Percentiles rank a stretch among this genome's conserved stretches.
Evolutionary conservation across 2,329 filamentous ascomycete genomes (phyloP).

Genomic region (Podosphaera leucotricha): DNA sequence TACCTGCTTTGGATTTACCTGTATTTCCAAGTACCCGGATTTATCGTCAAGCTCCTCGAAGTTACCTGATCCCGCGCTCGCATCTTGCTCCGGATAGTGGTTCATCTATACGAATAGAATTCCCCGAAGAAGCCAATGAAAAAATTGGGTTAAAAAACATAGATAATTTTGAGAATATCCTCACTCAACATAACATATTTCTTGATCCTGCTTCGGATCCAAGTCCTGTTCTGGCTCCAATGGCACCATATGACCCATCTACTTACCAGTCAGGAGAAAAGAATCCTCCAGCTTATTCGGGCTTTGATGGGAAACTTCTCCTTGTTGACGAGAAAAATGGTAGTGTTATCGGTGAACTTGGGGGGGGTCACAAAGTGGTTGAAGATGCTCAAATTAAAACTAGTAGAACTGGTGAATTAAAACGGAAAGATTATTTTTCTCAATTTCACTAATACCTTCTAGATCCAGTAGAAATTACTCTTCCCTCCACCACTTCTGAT

Average conservation of each 20-base stretch:
- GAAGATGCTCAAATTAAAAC: conserved; percentile 54
- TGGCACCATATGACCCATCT: conserved; percentile 48
- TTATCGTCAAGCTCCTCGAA: conserved; percentile 80
- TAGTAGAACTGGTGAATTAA: conserved; percentile 64
- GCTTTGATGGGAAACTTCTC: conserved; percentile 55
- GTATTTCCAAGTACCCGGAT: conserved; percentile 91
- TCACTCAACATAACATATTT: conserved; percentile 94
- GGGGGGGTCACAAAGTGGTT: conserved; percentile 56
- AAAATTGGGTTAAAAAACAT: conserved; percentile 67
- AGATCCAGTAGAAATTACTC: conserved; percentile 62
- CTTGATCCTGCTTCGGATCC: conserved; percentile 53
- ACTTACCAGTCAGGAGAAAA: conserved; percentile 58
- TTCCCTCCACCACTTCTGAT: conserved; percentile 41
- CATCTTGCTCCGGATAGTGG: conserved; percentile 72
- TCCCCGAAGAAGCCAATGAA: conserved; percentile 48
- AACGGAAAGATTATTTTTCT: neutral
- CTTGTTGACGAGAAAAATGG: conserved; percentile 90
- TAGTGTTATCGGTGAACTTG: conserved; percentile 77
- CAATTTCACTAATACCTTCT: conserved; percentile 1
- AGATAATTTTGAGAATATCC: conserved; percentile 90
- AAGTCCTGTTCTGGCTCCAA: conserved; percentile 7
- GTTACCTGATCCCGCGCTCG: conserved; percentile 89
- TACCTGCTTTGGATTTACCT: conserved; percentile 80
- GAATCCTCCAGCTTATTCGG: conserved; percentile 32
- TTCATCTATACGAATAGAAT: conserved; percentile 83